Percentiles rank a stretch among this genome's conserved stretches.
These are phyloP conservation scores for Ceratocystis harringtonii DNA, from an alignment of 2,329 filamentous ascomycete species.

Conservation along the genomic window DNA sequence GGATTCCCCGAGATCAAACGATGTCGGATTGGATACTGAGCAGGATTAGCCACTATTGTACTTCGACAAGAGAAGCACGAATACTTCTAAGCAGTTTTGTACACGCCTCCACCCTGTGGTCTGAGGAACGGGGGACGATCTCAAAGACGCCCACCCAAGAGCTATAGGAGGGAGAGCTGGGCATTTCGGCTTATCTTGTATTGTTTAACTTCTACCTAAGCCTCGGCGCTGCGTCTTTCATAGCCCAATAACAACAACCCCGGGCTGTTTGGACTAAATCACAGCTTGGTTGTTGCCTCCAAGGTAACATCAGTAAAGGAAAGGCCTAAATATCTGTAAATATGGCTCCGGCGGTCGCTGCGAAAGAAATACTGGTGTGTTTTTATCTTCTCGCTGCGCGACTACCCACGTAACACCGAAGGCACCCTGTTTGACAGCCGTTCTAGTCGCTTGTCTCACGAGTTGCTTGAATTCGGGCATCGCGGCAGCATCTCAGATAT, in stretches of 20 bases:
- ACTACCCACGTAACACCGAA: constrained; percentile 68
- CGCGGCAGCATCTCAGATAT: constrained; percentile 38
- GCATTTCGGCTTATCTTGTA: no score
- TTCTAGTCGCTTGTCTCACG: constrained; percentile 43
- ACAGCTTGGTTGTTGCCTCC: constrained; percentile 20
- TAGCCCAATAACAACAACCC: no score
- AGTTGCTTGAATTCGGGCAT: constrained; percentile 31
- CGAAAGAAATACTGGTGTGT: constrained; percentile 49
- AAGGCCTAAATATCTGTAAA: constrained; percentile 51
- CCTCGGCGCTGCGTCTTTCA: background rate
- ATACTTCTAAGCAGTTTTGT: no score
- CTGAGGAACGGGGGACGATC: no score
- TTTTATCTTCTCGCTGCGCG: constrained; percentile 42
- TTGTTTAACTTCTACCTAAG: background rate
- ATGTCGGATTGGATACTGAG: no score
- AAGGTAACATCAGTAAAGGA: constrained; percentile 41
- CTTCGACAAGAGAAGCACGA: background rate
- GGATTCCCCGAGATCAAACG: no score
- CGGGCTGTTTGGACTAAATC: background rate
- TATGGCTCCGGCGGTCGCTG: constrained; percentile 56
- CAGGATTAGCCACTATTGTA: no score
- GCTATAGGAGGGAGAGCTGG: no score
- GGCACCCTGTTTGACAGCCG: constrained; percentile 48
- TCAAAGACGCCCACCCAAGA: no score
- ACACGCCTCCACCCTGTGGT: no score